Evolutionary conservation across 2,329 filamentous ascomycete genomes (phyloP).

Genomic region (Reticulascus tulasneorum): DNA sequence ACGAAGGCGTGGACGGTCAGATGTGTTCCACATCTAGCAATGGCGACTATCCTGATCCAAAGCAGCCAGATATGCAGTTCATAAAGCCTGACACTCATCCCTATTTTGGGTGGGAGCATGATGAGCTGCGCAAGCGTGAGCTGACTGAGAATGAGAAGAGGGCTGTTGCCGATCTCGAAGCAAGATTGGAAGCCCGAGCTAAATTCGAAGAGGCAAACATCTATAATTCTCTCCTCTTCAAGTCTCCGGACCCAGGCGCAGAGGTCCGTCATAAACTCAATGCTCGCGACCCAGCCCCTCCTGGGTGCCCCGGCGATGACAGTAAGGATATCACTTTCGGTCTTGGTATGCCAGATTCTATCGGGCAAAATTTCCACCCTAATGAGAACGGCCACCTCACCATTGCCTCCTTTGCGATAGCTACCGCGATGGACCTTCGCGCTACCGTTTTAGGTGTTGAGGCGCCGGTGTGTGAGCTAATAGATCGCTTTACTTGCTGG

Average conservation of each 20-base stretch:
- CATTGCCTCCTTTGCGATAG: slow-evolving; percentile 24
- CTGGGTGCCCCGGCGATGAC: slow-evolving; percentile 22
- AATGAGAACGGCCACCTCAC: slow-evolving; percentile 22
- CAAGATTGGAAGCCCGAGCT: no score
- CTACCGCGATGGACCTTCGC: slow-evolving; percentile 13
- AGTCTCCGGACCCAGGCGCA: slow-evolving; percentile 17
- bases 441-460: slow-evolving; percentile 16
- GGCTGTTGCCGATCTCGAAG: no score
- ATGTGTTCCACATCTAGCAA: slow-evolving; percentile 21
- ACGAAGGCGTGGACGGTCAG: slow-evolving; percentile 23
- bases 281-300: slow-evolving; percentile 17
- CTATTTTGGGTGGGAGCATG: not conserved
- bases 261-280: slow-evolving; percentile 20
- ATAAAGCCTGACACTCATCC: slow-evolving; percentile 23
- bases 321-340: slow-evolving; percentile 10
- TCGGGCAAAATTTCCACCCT: slow-evolving; percentile 28
- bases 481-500: slow-evolving; percentile 22
- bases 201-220: no score
- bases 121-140: slow-evolving; percentile 7
- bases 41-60: slow-evolving; percentile 23
- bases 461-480: slow-evolving; percentile 8
- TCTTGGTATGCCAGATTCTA: slow-evolving; percentile 25
- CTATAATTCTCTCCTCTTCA: slow-evolving; percentile 19
- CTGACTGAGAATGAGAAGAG: slow-evolving; percentile 5
- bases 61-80: slow-evolving; percentile 26